Conservation (phyloP, 495 filamentous ascomycete genomes). For the Xylaria telfairii region DNA sequence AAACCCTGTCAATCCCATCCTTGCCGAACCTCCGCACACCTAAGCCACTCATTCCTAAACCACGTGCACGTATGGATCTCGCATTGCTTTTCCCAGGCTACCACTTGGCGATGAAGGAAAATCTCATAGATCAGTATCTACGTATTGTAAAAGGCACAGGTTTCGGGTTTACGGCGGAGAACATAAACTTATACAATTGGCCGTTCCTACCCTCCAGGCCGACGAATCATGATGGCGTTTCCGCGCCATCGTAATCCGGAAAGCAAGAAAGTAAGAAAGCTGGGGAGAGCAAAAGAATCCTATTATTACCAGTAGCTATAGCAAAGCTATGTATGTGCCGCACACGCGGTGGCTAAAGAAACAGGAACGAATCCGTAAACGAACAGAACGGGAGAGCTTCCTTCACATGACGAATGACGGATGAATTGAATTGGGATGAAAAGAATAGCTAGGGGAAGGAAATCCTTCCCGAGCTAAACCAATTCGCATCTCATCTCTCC, state of each 20-base stretch:
- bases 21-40: neutral
- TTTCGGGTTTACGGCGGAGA: neutral
- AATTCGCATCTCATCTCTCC: neutral
- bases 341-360: neutral
- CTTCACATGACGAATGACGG: neutral
- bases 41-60: constrained; percentile 1
- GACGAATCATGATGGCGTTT: no score
- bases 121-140: neutral
- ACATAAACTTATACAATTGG: constrained; percentile 6
- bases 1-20: constrained; percentile 1
- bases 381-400: neutral
- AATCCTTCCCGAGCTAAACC: neutral
- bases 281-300: no score
- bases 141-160: neutral
- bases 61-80: constrained; percentile 8
- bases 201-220: no score
- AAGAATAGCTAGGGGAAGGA: no score
- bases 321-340: neutral
- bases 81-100: neutral
- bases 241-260: neutral
- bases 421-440: neutral
- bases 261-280: no score
- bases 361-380: neutral
- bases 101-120: no score
- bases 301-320: neutral